Conservation (phyloP, 139 green algal genomes). For the Chlamydomonas urium region DNA sequence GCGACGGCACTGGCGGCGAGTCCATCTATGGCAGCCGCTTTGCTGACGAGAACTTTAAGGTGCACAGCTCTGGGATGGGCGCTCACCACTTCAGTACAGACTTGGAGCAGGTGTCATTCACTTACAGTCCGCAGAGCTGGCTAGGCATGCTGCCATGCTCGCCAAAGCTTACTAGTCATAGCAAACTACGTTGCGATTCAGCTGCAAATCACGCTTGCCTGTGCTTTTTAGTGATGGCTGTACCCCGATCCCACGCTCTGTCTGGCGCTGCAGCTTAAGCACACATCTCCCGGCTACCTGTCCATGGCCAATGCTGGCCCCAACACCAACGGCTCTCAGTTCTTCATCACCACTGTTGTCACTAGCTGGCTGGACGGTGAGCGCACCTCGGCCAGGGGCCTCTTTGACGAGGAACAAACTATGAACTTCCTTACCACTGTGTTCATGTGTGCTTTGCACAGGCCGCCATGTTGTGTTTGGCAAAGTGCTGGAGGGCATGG, state of each 20-base stretch:
- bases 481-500: conserved; percentile 77
- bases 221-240: no score
- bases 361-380: conserved; percentile 16
- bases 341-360: conserved; percentile 20
- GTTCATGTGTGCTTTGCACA: no score
- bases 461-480: conserved; percentile 13
- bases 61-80: no score
- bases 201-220: no score
- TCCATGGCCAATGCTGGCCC: conserved; percentile 78
- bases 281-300: conserved; percentile 46
- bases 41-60: conserved; percentile 86
- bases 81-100: not conserved
- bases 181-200: no score
- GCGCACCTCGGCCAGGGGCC: no score
- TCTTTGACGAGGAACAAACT: not conserved
- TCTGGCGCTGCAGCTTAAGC: conserved; percentile 47
- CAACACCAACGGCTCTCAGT: conserved; percentile 72
- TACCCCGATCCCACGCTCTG: no score
- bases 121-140: not conserved
- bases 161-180: no score
- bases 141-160: no score
- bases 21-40: conserved; percentile 83
- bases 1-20: conserved; percentile 72
- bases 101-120: not conserved
- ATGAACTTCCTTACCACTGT: no score